phyloP scores from a whole-genome alignment of 495 filamentous ascomycete species.

The Polyplosphaeria fusca region DNA sequence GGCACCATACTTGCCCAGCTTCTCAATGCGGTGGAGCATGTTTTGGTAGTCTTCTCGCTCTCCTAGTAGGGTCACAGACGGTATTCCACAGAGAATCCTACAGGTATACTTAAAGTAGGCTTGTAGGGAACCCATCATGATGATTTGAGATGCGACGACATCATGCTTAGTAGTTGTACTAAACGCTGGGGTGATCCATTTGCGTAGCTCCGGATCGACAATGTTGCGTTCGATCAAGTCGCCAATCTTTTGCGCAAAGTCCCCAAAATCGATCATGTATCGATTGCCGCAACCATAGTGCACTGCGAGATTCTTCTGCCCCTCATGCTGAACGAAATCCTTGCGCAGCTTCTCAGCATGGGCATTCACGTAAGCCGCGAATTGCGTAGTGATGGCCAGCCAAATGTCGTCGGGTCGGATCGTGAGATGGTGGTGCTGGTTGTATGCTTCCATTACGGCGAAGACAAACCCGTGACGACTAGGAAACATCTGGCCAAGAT shows the following conservation, averaged over 20 bases:
- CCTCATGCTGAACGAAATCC: slow-evolving; percentile 42
- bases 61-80: slow-evolving; percentile 51
- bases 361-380: slow-evolving; percentile 35
- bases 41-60: slow-evolving; percentile 43
- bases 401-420: slow-evolving; percentile 47
- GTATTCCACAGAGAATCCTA: slow-evolving; percentile 44
- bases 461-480: slow-evolving; percentile 41
- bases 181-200: slow-evolving; percentile 47
- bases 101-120: slow-evolving; percentile 42
- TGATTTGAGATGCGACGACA: slow-evolving; percentile 36
- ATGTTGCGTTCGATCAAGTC: slow-evolving; percentile 42
- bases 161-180: slow-evolving; percentile 45
- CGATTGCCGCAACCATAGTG: not conserved
- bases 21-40: slow-evolving; percentile 41
- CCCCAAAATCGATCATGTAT: slow-evolving; percentile 12
- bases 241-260: slow-evolving; percentile 31
- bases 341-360: slow-evolving; percentile 42
- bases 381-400: slow-evolving; percentile 41
- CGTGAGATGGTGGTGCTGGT: slow-evolving; percentile 40
- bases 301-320: slow-evolving; percentile 34
- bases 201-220: slow-evolving; percentile 38
- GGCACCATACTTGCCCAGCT: slow-evolving; percentile 42
- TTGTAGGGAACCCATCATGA: slow-evolving; percentile 48
- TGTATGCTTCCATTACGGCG: slow-evolving; percentile 34
- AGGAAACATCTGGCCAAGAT: too few relatives aligned